A percentile compares a stretch with the other conserved stretches of the same genome.
phyloP scores from a whole-genome alignment of 768 basidiomycete species.

The Amanita phalloides region DNA sequence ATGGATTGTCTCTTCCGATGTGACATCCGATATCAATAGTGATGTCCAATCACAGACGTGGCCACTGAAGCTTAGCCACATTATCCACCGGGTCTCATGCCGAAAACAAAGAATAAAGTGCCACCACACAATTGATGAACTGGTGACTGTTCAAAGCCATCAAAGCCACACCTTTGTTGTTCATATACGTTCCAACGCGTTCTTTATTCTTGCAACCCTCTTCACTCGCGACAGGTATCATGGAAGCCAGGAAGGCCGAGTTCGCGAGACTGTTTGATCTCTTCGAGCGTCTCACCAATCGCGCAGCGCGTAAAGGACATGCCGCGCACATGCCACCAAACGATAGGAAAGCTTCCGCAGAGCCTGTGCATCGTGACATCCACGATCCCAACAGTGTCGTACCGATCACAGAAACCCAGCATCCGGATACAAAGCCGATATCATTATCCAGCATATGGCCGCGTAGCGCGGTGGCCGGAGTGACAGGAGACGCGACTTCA shows the following conservation, averaged over 20 bases:
- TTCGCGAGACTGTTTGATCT: constrained; percentile 46
- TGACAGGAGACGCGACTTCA: neutral
- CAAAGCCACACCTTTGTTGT: neutral
- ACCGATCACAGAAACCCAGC: constrained; percentile 7
- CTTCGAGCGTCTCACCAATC: constrained; percentile 40
- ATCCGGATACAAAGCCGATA: neutral
- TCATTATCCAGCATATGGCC: neutral
- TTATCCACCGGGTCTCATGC: neutral
- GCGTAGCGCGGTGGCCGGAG: neutral
- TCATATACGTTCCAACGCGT: neutral
- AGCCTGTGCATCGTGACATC: constrained; percentile 28
- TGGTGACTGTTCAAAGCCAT: neutral
- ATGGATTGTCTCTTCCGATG: too few relatives aligned
- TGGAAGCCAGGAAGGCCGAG: constrained; percentile 29
- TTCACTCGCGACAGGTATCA: neutral
- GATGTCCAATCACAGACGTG: neutral
- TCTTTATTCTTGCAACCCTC: neutral
- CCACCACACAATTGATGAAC: neutral
- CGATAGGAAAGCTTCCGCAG: constrained; percentile 8
- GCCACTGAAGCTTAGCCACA: neutral
- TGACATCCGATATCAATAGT: neutral
- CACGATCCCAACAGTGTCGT: constrained; percentile 20
- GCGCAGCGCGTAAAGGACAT: constrained; percentile 22
- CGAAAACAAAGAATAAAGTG: neutral
- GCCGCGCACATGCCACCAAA: constrained; percentile 12